These are phyloP conservation scores for Aspergillus floridensis DNA, from an alignment of 2,329 filamentous ascomycete species.

Conservation along the genomic window DNA sequence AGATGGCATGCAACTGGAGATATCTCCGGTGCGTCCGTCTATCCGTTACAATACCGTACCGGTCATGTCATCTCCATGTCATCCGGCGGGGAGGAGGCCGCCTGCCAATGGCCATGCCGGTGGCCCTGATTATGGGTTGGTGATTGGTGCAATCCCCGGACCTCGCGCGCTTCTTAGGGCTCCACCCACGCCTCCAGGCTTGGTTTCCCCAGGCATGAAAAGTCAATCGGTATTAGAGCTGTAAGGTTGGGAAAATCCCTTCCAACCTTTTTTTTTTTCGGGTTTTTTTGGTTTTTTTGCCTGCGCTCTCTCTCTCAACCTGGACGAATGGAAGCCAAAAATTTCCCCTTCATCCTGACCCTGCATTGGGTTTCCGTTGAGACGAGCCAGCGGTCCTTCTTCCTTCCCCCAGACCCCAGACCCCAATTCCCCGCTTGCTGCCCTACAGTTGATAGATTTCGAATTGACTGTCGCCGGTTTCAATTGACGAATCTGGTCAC, in stretches of 20 bases:
- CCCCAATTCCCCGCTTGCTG: not conserved
- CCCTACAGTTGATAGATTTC: not conserved
- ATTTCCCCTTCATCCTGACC: not conserved
- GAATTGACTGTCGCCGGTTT: not conserved
- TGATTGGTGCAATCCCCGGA: conserved; percentile 4
- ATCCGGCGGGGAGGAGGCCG: not conserved
- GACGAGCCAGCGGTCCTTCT: not conserved
- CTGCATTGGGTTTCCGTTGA: not conserved
- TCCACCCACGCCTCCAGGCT: not conserved
- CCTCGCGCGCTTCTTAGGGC: not conserved
- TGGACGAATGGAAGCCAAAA: conserved; percentile 3
- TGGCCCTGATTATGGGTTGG: too few relatives aligned
- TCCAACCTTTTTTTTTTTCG: not conserved
- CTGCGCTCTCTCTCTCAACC: not conserved
- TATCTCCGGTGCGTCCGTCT: not conserved
- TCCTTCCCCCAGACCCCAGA: not conserved
- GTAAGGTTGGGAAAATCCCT: not conserved
- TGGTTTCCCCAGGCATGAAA: conserved; percentile 6
- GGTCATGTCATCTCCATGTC: not conserved
- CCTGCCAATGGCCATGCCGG: not conserved
- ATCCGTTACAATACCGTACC: not conserved
- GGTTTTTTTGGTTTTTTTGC: too few relatives aligned
- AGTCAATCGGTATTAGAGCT: conserved; percentile 5
- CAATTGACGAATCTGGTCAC: not conserved
- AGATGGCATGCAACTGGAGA: not conserved